phyloP scores from a whole-genome alignment of 2,329 filamentous ascomycete genomes.

The Xylariaceae sp. region DNA sequence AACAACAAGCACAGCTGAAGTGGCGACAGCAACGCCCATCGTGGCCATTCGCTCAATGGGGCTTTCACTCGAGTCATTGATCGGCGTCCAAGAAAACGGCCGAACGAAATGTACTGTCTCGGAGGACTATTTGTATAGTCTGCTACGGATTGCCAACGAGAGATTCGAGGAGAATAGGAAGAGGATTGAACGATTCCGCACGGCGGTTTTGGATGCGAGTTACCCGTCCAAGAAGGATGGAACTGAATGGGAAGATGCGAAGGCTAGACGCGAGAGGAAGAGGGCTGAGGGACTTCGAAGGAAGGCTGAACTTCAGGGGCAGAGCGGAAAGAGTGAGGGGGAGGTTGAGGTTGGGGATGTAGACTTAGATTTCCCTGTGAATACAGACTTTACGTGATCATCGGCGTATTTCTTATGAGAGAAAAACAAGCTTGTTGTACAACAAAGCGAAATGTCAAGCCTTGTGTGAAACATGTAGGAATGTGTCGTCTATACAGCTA shows the following conservation, averaged over 20 bases:
- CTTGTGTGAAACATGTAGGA: slow-evolving; percentile 7
- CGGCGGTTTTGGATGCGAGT: slow-evolving; percentile 52
- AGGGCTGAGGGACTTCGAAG: slow-evolving; percentile 63
- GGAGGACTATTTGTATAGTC: slow-evolving; percentile 68
- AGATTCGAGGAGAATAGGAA: slow-evolving; percentile 73
- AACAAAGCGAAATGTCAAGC: neutral
- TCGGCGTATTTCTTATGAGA: neutral
- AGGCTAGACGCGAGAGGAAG: slow-evolving; percentile 61
- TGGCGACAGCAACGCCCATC: slow-evolving; percentile 66
- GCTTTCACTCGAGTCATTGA: slow-evolving; percentile 79
- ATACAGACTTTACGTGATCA: slow-evolving; percentile 37
- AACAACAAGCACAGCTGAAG: too few species aligned
- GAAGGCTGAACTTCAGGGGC: slow-evolving; percentile 51
- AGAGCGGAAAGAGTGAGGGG: slow-evolving; percentile 14
- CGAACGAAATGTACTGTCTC: slow-evolving; percentile 60
- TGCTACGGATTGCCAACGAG: slow-evolving; percentile 76
- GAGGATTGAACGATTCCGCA: slow-evolving; percentile 70
- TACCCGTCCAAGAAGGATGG: slow-evolving; percentile 44
- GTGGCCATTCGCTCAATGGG: slow-evolving; percentile 87
- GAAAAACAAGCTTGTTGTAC: neutral
- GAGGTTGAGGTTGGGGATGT: slow-evolving; percentile 25
- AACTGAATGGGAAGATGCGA: slow-evolving; percentile 62
- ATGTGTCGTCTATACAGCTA: slow-evolving; percentile 36
- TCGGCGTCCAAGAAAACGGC: slow-evolving; percentile 64
- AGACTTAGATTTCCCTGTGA: slow-evolving; percentile 32